Evolutionary conservation across 2,329 filamentous ascomycete genomes (phyloP).

Genomic region (Colletotrichum liaoningense): DNA sequence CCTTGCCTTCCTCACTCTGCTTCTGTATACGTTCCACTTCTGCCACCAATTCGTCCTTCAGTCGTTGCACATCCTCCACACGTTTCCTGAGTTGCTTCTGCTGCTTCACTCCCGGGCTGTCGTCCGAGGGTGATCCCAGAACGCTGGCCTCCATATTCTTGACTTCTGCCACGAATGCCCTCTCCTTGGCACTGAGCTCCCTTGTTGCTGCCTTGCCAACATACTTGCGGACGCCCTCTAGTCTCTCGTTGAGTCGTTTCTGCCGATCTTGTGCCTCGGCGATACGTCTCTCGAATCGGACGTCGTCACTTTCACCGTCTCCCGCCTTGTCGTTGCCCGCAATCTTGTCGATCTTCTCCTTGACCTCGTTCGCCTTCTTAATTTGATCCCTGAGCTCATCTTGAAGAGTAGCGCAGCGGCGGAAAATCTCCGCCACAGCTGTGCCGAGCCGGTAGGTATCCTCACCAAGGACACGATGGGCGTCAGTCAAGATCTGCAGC

Average conservation of each 20-base stretch:
- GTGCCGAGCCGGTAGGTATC: conserved; percentile 77
- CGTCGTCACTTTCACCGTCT: conserved; percentile 62
- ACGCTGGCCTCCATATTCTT: conserved; percentile 66
- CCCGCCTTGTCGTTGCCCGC: conserved; percentile 67
- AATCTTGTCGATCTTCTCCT: conserved; percentile 74
- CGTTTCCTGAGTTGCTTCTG: conserved; percentile 65
- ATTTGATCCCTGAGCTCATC: conserved; percentile 77
- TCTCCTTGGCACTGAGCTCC: conserved; percentile 58
- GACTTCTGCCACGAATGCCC: conserved; percentile 58
- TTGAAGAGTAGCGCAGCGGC: conserved; percentile 75
- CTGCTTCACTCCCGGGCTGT: conserved; percentile 20
- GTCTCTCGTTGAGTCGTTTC: conserved; percentile 65
- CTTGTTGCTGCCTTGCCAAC: conserved; percentile 54
- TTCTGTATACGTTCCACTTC: conserved; percentile 60
- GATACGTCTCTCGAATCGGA: conserved; percentile 70
- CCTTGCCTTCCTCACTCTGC: conserved; percentile 36
- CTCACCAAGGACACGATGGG: conserved; percentile 76
- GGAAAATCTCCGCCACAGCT: conserved; percentile 79
- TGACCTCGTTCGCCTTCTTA: conserved; percentile 72
- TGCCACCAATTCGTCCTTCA: conserved; percentile 64
- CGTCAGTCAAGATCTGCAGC: conserved; percentile 77
- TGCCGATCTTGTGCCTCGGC: conserved; percentile 66
- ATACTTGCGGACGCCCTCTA: conserved; percentile 67
- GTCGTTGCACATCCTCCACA: conserved; percentile 65
- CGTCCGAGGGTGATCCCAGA: conserved; percentile 41